Evolutionary conservation across 2,329 filamentous ascomycete genomes (phyloP), one percentile per base, ranked within the genome.

Genomic region (Fusarium sp.): DNA sequence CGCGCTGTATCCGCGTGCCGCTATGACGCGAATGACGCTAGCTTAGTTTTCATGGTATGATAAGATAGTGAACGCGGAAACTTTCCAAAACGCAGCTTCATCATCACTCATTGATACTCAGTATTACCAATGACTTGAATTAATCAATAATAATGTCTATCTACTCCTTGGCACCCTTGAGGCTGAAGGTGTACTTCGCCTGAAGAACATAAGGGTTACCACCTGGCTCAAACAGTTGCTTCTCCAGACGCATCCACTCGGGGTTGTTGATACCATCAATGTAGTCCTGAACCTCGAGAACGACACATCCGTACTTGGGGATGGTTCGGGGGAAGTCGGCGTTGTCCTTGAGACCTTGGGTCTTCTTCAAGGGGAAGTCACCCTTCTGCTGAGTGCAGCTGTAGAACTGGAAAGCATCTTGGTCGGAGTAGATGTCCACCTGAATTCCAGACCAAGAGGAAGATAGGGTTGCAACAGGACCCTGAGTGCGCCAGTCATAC

Each of bases 261-360:
- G 94, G 94, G 72, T 96, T 87, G 80, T 97, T 97, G 80, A 98
- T 96, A 24, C 86, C 94, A 76, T 97, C 94, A 74, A 97, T 97
- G 87, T 89, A 97, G 77, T 96, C 94, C 83, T 97, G 88, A 14
- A 96, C 92, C 81, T 97, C 95, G 78, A 97, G 86, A 47, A 97
- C 95, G 24, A 97, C 75, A 78, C 95, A 97, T 30, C 93, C 94
- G 75, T 94, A 93, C 82, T 94, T 77, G 56, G 87, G 85, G 24
- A 93, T 90, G 9, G 86, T 86, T 36, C 89, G 83, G 5, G 88
- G 86, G 70, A 89, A 86, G 30, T 81, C 78, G 3, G 79, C 65
- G 62, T 85, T 78, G 63, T 86, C 83, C 63, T 82, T 78, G 6
- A 91, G 80, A 17, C 91, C 91, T 77, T 94, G 91, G 0, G 88